Evolutionary conservation across 768 basidiomycete species (phyloP), one percentile per base, ranked within the genome.

Genomic region (Rhodotorula diobovata): DNA sequence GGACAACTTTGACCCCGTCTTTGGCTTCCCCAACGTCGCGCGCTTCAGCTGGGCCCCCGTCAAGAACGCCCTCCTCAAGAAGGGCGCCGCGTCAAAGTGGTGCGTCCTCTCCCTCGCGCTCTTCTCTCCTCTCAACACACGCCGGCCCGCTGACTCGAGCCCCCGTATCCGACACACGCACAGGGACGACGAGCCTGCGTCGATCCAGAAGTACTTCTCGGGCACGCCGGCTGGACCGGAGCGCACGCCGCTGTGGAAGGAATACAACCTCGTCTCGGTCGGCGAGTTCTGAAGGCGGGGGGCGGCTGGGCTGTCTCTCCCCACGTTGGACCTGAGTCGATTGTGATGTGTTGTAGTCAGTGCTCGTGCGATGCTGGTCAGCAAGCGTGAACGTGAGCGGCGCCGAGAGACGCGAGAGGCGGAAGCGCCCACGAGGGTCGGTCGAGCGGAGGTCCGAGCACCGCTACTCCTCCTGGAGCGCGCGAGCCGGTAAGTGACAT

Each of bases 41-140:
- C 87, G 96, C 28, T 98, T 98, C 81, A 93, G 90, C 3, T 99
- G 96, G 96, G 87, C 90, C 7, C 96, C 96, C 0, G 87, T 94
- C 71, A 93, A 93, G 78, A 85, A 90, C 4, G 79, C 87, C 6
- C 81, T 99, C 25, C 92, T 95, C 61, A 90, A 90, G 78, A 82
- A 86, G 50, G 95, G 86, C 1, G 88, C 91, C 79, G 76, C 83
- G 4, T 87, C 90, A 20, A 86, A 89, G 82, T 99, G 96, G 95
- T 94, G 48, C 50, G 73, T 59, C 46, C 56, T 9, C 28, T 34
- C n/a, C 0, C 35, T 39, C 1, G 25, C 10, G 11, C 23, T 51
- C n/a, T 2, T 28, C 34, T 45, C 61, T 10, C 23, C 20, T 4
- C 2, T 20, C 21, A 5, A 37, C 9, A 10, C 12, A 10, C 10